Percentiles rank a stretch among this genome's conserved stretches.
phyloP scores from a whole-genome alignment of 228 moss, liverwort and hornwort genomes.

The Sphagnum fallax region DNA sequence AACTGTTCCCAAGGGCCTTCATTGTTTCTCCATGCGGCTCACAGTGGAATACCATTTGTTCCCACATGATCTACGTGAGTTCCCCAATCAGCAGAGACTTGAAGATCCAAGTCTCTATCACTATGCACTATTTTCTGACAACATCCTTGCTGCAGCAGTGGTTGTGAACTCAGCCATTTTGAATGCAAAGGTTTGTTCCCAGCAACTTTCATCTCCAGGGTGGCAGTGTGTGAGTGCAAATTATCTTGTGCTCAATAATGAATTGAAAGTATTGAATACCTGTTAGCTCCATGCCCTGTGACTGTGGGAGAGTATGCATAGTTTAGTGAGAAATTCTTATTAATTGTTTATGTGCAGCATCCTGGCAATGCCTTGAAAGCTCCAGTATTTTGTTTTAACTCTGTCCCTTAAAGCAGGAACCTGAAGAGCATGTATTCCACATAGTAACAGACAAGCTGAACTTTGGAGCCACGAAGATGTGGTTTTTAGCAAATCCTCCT shows the following conservation, averaged over 20 bases:
- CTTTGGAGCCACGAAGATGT: conserved; percentile 83
- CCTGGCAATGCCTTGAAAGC: conserved; percentile 91
- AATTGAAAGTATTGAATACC: conserved; percentile 78
- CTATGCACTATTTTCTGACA: conserved; percentile 85
- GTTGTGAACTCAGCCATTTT: conserved; percentile 73
- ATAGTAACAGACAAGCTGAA: conserved; percentile 79
- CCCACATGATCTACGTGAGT: conserved; percentile 27
- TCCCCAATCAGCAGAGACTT: conserved; percentile 42
- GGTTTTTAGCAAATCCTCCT: conserved; percentile 81
- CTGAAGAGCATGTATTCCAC: conserved; percentile 71
- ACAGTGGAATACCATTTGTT: conserved; percentile 53
- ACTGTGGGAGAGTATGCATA: conserved; percentile 65
- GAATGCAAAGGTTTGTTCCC: conserved; percentile 50
- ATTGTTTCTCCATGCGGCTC: conserved; percentile 75
- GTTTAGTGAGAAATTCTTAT: conserved; percentile 63
- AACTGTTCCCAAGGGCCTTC: conserved; percentile 73
- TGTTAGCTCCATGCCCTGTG: conserved; percentile 85
- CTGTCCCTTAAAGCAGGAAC: conserved; percentile 31
- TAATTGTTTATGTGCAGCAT: conserved; percentile 76
- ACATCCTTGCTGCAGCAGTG: conserved; percentile 59
- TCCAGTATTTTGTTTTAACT: conserved; percentile 69
- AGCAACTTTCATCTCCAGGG: conserved; percentile 18
- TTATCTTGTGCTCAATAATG: conserved; percentile 77
- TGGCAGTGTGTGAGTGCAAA: conserved; percentile 4
- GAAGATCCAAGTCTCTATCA: conserved; percentile 61